Evolutionary conservation across 2,329 filamentous ascomycete genomes (phyloP).

Genomic region (Plenodomus biglobosus): DNA sequence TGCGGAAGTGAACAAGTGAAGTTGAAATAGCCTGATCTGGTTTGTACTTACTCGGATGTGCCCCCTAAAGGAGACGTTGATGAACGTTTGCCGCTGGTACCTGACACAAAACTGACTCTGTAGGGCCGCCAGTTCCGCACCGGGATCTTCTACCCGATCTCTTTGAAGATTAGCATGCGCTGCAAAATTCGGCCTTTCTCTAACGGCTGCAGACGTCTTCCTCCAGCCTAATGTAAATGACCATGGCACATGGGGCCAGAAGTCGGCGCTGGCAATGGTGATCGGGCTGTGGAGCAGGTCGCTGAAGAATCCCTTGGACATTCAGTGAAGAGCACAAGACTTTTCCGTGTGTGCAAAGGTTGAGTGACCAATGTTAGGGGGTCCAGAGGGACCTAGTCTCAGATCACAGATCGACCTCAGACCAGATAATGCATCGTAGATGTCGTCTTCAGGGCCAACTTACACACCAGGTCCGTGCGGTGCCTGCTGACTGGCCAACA

Average conservation of each 20-base stretch:
- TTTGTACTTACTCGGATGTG: neutral
- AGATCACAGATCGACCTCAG: neutral
- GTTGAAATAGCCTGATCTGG: neutral
- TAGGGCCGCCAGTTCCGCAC: neutral
- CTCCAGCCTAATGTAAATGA: neutral
- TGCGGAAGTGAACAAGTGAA: neutral
- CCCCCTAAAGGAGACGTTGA: neutral
- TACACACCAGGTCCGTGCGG: neutral
- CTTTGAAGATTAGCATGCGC: too few species aligned
- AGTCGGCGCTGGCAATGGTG: neutral
- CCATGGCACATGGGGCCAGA: neutral
- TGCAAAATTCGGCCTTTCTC: neutral
- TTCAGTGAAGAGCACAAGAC: neutral
- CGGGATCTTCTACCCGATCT: too few species aligned
- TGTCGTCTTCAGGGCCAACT: neutral
- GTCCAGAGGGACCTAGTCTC: neutral
- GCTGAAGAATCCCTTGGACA: neutral
- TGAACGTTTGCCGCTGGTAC: neutral
- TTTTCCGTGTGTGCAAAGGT: too few species aligned
- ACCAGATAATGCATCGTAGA: neutral
- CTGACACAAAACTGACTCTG: neutral
- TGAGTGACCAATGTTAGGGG: too few species aligned
- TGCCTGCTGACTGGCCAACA: neutral
- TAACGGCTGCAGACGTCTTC: neutral
- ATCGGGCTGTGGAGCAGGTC: too few species aligned